Evolutionary conservation across 169 alveolate genomes (phyloP).

Genomic region (Amoebophrya sp.): DNA sequence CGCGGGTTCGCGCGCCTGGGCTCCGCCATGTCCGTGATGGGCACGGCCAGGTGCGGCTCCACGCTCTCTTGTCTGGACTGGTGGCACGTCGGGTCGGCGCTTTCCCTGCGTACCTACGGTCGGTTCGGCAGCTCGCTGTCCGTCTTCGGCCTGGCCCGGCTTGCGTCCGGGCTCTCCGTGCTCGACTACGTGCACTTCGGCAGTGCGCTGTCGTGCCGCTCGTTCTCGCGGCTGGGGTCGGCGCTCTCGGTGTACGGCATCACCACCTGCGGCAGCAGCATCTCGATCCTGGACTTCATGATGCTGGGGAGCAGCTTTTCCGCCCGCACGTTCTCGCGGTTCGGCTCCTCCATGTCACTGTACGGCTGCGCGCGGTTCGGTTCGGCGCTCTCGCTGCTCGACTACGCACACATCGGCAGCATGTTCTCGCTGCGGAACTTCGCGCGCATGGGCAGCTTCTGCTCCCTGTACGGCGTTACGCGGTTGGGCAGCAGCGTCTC

Average conservation of each 20-base stretch:
- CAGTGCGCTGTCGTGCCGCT: background rate
- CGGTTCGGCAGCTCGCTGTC: background rate
- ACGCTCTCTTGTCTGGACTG: background rate
- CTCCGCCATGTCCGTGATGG: background rate
- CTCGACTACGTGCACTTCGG: background rate
- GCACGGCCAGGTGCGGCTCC: background rate
- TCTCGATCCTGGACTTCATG: too few species aligned
- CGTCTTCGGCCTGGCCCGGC: background rate
- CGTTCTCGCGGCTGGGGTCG: background rate
- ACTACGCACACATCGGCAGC: background rate
- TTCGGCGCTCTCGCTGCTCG: background rate
- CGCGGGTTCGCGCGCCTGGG: background rate
- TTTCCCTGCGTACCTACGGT: background rate
- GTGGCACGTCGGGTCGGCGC: background rate
- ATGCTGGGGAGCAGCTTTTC: too few species aligned
- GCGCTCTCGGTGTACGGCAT: background rate
- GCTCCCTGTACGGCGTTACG: constrained; percentile 6
- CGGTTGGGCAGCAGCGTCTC: constrained; percentile 5
- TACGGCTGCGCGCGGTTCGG: background rate
- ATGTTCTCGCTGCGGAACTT: background rate
- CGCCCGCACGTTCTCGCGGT: too few species aligned
- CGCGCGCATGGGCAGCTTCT: too few species aligned
- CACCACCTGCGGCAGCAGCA: too few species aligned
- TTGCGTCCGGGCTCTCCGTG: background rate
- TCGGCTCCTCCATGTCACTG: background rate